Evolutionary conservation across 176 grass and related monocot species (phyloP).

Genomic region (Oryza brachyantha): DNA sequence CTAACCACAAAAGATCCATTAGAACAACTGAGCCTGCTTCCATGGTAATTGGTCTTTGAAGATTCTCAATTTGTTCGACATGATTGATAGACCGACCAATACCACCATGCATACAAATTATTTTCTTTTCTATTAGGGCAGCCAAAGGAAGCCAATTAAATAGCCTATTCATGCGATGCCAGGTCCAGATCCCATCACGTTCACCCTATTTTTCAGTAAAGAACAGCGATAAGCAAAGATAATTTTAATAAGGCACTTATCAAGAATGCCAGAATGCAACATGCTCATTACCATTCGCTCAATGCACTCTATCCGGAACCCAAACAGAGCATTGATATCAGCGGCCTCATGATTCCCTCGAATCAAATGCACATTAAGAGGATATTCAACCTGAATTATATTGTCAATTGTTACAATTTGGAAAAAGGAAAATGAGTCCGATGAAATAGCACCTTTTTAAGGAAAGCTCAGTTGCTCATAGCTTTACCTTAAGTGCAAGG

Average conservation of each 20-base stretch:
- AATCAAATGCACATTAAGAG: constrained; percentile 97
- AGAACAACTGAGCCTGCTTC: constrained; percentile 98
- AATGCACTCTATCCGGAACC: constrained; percentile 97
- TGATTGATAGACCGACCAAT: constrained; percentile 98
- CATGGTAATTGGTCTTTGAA: constrained; percentile 94
- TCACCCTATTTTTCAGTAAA: constrained; percentile 75
- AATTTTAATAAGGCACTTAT: neutral
- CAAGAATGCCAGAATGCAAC: neutral
- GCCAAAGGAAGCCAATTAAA: constrained; percentile 99
- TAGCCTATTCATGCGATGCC: constrained; percentile 87
- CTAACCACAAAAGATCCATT: constrained; percentile 97
- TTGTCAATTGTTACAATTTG: constrained; percentile 8
- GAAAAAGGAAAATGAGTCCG: neutral
- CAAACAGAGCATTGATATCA: constrained; percentile 99
- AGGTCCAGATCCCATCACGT: constrained; percentile 94
- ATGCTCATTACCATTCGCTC: constrained; percentile 81
- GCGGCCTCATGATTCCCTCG: constrained; percentile 98
- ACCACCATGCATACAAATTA: constrained; percentile 99
- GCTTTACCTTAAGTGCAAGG: constrained; percentile 88
- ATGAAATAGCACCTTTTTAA: neutral
- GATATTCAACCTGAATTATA: constrained; percentile 83
- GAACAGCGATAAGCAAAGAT: constrained; percentile 11
- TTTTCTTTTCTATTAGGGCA: constrained; percentile 97
- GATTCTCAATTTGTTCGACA: constrained; percentile 93
- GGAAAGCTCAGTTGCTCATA: neutral